Evolutionary conservation across 441 rosid species (phyloP).

Genomic region (Hura crepitans): DNA sequence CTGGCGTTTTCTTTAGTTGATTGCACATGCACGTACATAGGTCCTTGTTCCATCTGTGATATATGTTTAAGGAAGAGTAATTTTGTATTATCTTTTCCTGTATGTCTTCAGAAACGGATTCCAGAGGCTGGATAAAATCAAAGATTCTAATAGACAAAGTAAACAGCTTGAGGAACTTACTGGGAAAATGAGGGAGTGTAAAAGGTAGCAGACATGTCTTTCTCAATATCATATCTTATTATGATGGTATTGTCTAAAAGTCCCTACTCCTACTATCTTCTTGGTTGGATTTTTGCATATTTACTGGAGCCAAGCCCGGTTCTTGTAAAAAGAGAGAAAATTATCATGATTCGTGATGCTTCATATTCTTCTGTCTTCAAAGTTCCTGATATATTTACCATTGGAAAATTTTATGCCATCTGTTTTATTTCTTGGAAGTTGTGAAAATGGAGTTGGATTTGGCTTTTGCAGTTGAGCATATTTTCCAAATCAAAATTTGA

Average conservation of each 20-base stretch:
- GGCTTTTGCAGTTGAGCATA: constrained; percentile 7
- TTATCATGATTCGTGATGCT: neutral
- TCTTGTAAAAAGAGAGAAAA: neutral
- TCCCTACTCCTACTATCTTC: neutral
- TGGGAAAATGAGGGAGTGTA: constrained; percentile 89
- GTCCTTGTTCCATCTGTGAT: neutral
- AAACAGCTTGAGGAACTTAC: constrained; percentile 94
- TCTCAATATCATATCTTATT: neutral
- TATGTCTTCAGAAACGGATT: constrained; percentile 67
- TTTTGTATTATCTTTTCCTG: neutral
- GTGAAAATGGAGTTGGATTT: constrained; percentile 2
- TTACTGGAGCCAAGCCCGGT: neutral
- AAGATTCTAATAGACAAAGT: constrained; percentile 81
- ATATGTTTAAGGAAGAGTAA: neutral
- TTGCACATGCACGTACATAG: neutral
- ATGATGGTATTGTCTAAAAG: neutral
- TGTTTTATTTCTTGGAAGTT: constrained; percentile 11
- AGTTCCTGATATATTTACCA: neutral
- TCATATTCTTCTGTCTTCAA: neutral
- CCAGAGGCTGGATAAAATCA: constrained; percentile 91
- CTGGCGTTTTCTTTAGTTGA: neutral
- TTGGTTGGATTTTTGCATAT: neutral
- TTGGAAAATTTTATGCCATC: neutral
- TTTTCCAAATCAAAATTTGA: neutral
- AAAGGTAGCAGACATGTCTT: constrained; percentile 44